These are phyloP conservation scores for Calocybe indica DNA, from an alignment of 768 basidiomycete species.

Conservation along the genomic window DNA sequence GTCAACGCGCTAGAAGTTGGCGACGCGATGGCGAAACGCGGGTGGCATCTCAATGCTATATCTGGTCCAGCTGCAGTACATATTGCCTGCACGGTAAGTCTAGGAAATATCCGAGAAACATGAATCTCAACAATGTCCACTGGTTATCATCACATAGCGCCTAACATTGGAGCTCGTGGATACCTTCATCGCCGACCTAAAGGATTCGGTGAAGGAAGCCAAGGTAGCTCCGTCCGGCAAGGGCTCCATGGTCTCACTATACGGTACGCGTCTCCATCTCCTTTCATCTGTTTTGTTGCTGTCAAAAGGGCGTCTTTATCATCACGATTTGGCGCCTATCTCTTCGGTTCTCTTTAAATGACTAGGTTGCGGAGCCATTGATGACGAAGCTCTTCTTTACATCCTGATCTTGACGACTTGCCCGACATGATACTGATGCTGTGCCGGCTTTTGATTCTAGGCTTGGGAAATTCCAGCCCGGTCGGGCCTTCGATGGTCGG, in stretches of 20 bases:
- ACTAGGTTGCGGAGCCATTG: too few species aligned
- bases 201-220: conserved; percentile 68
- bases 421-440: neutral
- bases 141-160: conserved; percentile 37
- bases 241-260: conserved; percentile 88
- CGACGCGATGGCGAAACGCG: conserved; percentile 76
- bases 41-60: conserved; percentile 92
- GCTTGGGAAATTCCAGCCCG: conserved; percentile 76
- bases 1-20: conserved; percentile 86
- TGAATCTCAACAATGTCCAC: conserved; percentile 5
- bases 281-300: conserved; percentile 6
- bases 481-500: conserved; percentile 79
- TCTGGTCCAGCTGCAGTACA: conserved; percentile 78
- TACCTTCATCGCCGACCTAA: conserved; percentile 79
- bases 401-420: neutral
- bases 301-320: neutral
- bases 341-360: too few species aligned
- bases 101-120: neutral
- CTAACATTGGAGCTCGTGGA: conserved; percentile 76
- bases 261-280: conserved; percentile 50
- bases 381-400: neutral
- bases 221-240: conserved; percentile 58
- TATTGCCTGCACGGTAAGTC: conserved; percentile 85
- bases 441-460: conserved; percentile 29
- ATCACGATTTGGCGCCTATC: neutral